phyloP scores from a whole-genome alignment of 2,329 filamentous ascomycete genomes.

The Sarocladium kiliense region DNA sequence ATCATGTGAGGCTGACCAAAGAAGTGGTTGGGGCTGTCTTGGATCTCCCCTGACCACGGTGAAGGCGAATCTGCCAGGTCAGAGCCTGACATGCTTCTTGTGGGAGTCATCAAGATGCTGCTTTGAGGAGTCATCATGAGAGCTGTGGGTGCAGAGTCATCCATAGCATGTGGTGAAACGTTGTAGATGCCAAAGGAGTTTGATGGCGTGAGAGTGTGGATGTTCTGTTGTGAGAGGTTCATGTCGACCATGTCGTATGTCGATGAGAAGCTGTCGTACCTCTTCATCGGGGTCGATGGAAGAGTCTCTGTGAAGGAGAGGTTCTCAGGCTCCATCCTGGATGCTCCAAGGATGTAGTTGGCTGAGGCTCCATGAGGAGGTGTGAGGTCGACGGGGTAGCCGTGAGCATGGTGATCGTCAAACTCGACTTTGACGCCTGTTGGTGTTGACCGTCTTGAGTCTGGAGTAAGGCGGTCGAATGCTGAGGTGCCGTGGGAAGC shows the following conservation, averaged over 20 bases:
- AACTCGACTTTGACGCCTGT: constrained; percentile 32
- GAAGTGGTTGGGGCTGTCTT: constrained; percentile 36
- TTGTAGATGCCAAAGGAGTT: constrained; percentile 29
- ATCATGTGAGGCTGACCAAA: constrained; percentile 28
- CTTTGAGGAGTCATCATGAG: constrained; percentile 7
- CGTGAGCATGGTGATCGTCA: constrained; percentile 17
- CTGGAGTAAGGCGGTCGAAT: constrained; percentile 40
- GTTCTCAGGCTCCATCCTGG: constrained; percentile 28
- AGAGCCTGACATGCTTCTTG: constrained; percentile 33
- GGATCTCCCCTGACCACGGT: constrained; percentile 31
- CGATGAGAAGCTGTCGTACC: constrained; percentile 27
- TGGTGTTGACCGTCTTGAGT: constrained; percentile 38
- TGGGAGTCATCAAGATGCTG: constrained; percentile 31
- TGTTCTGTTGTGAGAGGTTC: constrained; percentile 26
- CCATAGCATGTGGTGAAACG: constrained; percentile 27
- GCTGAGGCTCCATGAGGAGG: constrained; percentile 20
- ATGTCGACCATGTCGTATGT: constrained; percentile 35
- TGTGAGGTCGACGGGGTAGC: constrained; percentile 28
- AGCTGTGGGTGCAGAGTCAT: constrained; percentile 23
- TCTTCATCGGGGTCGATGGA: constrained; percentile 31
- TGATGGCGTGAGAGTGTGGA: constrained; percentile 32
- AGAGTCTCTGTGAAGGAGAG: constrained; percentile 25
- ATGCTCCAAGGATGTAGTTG: constrained; percentile 4
- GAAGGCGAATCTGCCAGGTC: constrained; percentile 31
- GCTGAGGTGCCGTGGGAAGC: constrained; percentile 32